Percentiles rank a stretch among this genome's conserved stretches.
Conservation (phyloP, 2,329 filamentous ascomycete species). For the Colletotrichum eremochloae region DNA sequence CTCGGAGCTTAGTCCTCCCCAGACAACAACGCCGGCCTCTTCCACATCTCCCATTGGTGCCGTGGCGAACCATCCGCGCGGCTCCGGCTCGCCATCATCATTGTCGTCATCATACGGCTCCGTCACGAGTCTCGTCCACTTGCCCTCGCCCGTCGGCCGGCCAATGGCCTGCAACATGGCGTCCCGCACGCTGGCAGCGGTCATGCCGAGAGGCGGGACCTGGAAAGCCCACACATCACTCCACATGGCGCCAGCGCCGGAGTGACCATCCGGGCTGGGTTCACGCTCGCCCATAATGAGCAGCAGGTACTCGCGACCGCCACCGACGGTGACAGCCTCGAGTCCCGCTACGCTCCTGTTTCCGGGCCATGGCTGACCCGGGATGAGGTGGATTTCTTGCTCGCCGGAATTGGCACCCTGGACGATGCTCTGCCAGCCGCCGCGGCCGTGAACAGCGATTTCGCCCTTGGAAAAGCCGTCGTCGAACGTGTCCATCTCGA, state of each 20-base stretch:
- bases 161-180: slow-evolving; percentile 68
- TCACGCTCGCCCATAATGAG: slow-evolving; percentile 71
- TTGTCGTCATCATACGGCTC: slow-evolving; percentile 63
- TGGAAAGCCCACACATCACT: slow-evolving; percentile 75
- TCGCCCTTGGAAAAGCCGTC: slow-evolving; percentile 64
- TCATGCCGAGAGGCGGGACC: slow-evolving; percentile 67
- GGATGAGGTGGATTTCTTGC: slow-evolving; percentile 53
- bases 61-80: slow-evolving; percentile 70
- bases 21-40: slow-evolving; percentile 70
- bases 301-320: slow-evolving; percentile 73
- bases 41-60: slow-evolving; percentile 70
- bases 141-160: slow-evolving; percentile 68
- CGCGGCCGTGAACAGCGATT: slow-evolving; percentile 63
- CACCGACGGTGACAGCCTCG: slow-evolving; percentile 68
- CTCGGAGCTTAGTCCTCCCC: slow-evolving; percentile 68
- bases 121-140: slow-evolving; percentile 65
- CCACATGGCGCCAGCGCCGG: slow-evolving; percentile 66
- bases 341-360: slow-evolving; percentile 67
- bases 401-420: slow-evolving; percentile 51
- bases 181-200: slow-evolving; percentile 67
- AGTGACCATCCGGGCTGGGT: slow-evolving; percentile 63
- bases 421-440: slow-evolving; percentile 67
- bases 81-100: slow-evolving; percentile 61
- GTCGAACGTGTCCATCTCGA: slow-evolving; percentile 68
- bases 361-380: slow-evolving; percentile 62